Evolutionary conservation across 2,329 filamentous ascomycete species (phyloP).

Genomic region (Cercospora canescens): DNA sequence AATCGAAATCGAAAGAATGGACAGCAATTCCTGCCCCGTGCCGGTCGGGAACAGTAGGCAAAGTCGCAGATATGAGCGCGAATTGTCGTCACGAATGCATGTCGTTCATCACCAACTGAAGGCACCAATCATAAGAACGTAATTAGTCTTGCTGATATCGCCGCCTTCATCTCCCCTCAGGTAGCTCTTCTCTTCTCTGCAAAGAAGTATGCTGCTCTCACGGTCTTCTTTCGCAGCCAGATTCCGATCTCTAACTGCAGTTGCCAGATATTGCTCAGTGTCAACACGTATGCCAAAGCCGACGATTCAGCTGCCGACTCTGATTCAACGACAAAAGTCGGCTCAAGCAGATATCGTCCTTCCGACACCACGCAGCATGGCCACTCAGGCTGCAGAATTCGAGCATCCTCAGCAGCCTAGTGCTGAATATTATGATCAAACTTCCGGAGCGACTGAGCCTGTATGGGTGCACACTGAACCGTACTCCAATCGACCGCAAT

Average conservation of each 20-base stretch:
- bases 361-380: constrained; percentile 14
- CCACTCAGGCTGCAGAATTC: constrained; percentile 5
- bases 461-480: constrained; percentile 56
- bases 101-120: background rate
- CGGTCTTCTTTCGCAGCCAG: background rate
- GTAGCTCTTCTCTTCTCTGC: background rate
- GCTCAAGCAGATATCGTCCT: constrained; percentile 3
- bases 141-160: background rate
- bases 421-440: constrained; percentile 41
- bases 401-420: constrained; percentile 16
- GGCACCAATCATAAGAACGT: background rate
- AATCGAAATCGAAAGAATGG: background rate
- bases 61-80: background rate
- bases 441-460: constrained; percentile 52
- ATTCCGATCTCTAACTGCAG: background rate
- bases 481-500: constrained; percentile 47
- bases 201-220: background rate
- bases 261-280: background rate
- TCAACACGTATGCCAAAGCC: constrained; percentile 5
- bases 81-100: background rate
- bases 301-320: background rate
- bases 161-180: background rate
- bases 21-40: background rate
- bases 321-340: constrained; percentile 5
- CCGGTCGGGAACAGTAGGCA: background rate